phyloP scores from a whole-genome alignment of 352 stramenopile genomes.

The Phytophthora citrophthora region DNA sequence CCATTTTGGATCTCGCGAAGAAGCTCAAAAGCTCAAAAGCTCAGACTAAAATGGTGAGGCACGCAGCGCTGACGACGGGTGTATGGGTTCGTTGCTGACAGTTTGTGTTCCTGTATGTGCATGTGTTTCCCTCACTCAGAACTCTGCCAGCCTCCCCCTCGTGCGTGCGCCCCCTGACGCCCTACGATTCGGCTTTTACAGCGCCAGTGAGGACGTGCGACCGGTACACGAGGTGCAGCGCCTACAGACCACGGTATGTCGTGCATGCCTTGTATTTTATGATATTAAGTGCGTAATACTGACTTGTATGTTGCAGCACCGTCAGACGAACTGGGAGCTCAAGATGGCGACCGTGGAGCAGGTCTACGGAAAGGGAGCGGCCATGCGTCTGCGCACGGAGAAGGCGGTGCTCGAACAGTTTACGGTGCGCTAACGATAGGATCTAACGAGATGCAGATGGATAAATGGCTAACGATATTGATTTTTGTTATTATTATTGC shows the following conservation, averaged over 20 bases:
- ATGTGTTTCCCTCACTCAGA: slow-evolving; percentile 31
- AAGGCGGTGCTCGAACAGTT: slow-evolving; percentile 90
- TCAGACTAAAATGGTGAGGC: slow-evolving; percentile 29
- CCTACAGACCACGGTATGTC: slow-evolving; percentile 74
- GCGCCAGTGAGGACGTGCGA: slow-evolving; percentile 79
- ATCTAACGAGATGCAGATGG: not conserved
- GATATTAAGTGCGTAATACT: not conserved
- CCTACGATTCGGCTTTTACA: slow-evolving; percentile 86
- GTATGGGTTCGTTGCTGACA: not conserved
- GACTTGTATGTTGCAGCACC: slow-evolving; percentile 47
- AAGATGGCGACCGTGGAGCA: slow-evolving; percentile 91
- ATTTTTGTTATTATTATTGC: not conserved
- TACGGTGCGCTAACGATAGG: slow-evolving; percentile 34
- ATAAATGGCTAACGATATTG: not conserved
- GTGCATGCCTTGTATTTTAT: not conserved
- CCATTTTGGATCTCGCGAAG: slow-evolving; percentile 26
- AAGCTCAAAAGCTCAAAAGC: slow-evolving; percentile 13
- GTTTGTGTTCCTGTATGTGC: not conserved
- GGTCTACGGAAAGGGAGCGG: slow-evolving; percentile 88
- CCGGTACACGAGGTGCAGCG: slow-evolving; percentile 87
- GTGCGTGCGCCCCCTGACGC: slow-evolving; percentile 83
- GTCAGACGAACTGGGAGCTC: slow-evolving; percentile 80
- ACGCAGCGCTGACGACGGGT: not conserved
- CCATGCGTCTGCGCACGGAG: slow-evolving; percentile 90
- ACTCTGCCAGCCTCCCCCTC: slow-evolving; percentile 76